phyloP scores from a whole-genome alignment of 805 yeast genomes.

The Danielia oregonensis region DNA sequence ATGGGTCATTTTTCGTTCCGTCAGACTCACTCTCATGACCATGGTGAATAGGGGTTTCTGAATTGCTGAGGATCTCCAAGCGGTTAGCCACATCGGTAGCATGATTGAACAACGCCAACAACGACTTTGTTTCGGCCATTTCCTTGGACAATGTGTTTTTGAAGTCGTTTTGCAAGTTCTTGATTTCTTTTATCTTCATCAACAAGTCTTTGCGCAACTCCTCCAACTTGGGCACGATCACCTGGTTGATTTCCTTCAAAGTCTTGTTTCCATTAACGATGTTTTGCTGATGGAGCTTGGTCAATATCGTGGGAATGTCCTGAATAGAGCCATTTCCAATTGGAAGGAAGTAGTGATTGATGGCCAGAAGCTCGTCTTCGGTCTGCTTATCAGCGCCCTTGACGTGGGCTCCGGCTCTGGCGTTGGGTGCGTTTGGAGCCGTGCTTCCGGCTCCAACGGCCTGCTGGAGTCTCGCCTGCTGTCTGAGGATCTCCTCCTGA shows the following conservation, averaged over 20 bases:
- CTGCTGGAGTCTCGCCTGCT: constrained; percentile 74
- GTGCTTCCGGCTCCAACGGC: constrained; percentile 41
- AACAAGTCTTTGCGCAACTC: constrained; percentile 66
- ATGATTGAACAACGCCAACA: constrained; percentile 48
- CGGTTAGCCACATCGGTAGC: constrained; percentile 63
- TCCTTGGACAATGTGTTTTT: constrained; percentile 71
- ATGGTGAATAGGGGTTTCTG: constrained; percentile 10
- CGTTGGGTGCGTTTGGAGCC: constrained; percentile 2
- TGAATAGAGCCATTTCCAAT: constrained; percentile 77
- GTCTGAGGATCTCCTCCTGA: constrained; percentile 85
- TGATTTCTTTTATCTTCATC: constrained; percentile 84
- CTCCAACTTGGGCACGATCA: constrained; percentile 52
- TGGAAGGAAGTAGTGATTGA: constrained; percentile 61
- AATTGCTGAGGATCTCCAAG: constrained; percentile 23
- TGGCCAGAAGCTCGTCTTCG: constrained; percentile 27
- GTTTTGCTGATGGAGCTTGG: constrained; percentile 45
- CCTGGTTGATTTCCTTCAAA: constrained; percentile 45
- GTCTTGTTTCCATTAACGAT: constrained; percentile 37
- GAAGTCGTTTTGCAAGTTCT: constrained; percentile 78
- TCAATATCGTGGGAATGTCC: constrained; percentile 70
- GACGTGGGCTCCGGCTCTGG: constrained; percentile 10
- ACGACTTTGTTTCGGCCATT: constrained; percentile 29
- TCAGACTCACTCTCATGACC: constrained; percentile 12
- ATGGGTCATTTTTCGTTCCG: constrained; percentile 70
- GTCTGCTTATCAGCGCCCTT: constrained; percentile 11